These are phyloP conservation scores for Ceratocystis papillata DNA, from an alignment of 2,329 filamentous ascomycete species.

Conservation along the genomic window DNA sequence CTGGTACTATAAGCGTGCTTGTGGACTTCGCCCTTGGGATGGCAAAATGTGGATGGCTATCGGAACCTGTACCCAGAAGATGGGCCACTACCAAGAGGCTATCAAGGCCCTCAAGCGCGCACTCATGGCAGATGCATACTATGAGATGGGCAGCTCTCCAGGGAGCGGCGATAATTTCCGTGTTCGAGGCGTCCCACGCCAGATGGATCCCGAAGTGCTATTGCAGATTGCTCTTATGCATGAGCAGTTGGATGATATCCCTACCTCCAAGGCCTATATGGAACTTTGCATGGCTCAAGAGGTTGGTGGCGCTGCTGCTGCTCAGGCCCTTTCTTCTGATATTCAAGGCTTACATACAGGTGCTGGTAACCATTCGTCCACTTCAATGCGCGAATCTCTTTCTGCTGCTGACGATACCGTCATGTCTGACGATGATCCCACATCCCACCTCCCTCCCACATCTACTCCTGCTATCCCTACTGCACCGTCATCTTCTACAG, in stretches of 20 bases:
- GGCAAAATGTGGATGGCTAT: conserved; percentile 99
- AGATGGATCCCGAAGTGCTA: conserved; percentile 82
- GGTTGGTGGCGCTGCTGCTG: conserved; percentile 50
- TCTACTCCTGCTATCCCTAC: background rate
- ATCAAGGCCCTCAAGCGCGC: conserved; percentile 94
- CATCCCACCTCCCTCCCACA: conserved; percentile 5
- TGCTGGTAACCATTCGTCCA: background rate
- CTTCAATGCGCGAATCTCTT: conserved; percentile 12
- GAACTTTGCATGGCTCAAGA: conserved; percentile 90
- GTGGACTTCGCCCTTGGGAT: conserved; percentile 85
- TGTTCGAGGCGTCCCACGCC: conserved; percentile 40
- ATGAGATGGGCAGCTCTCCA: conserved; percentile 50
- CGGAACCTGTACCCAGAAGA: conserved; percentile 80
- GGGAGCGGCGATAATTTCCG: conserved; percentile 34
- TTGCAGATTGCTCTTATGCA: conserved; percentile 85
- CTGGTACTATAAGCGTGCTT: conserved; percentile 95
- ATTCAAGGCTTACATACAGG: conserved; percentile 42
- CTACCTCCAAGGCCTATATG: conserved; percentile 87
- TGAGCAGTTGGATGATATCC: conserved; percentile 64
- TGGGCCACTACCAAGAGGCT: conserved; percentile 74
- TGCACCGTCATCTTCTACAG: background rate
- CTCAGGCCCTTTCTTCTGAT: conserved; percentile 33
- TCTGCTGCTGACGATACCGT: conserved; percentile 17
- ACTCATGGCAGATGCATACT: conserved; percentile 75
- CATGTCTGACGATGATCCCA: conserved; percentile 29